phyloP scores from a whole-genome alignment of 176 grass and related monocot species.

The Echinochloa phyllopogon region DNA sequence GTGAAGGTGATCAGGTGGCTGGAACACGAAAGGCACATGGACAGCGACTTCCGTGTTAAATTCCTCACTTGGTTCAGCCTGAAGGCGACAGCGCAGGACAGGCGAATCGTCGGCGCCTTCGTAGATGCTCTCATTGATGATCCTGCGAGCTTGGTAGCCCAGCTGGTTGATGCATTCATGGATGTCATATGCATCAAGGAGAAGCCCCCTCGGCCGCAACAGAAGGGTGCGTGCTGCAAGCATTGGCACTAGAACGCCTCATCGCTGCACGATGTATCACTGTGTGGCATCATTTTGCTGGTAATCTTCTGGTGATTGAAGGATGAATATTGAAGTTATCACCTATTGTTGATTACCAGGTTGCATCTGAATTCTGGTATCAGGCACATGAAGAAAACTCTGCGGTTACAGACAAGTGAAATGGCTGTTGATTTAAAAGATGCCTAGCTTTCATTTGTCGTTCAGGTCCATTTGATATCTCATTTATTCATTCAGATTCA shows the following conservation, averaged over 20 bases:
- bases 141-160: slow-evolving; percentile 71
- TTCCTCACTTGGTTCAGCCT: slow-evolving; percentile 98
- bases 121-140: slow-evolving; percentile 73
- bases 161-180: slow-evolving; percentile 74
- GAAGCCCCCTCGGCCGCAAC: slow-evolving; percentile 42
- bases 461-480: slow-evolving; percentile 18
- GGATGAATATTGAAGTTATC: slow-evolving; percentile 16
- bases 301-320: slow-evolving; percentile 35
- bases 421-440: background rate
- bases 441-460: slow-evolving; percentile 9
- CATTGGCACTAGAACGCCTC: slow-evolving; percentile 58
- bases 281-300: slow-evolving; percentile 23
- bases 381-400: slow-evolving; percentile 6
- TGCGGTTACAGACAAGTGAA: slow-evolving; percentile 17
- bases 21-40: slow-evolving; percentile 76
- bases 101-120: slow-evolving; percentile 72
- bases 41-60: slow-evolving; percentile 75
- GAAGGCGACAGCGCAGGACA: slow-evolving; percentile 84
- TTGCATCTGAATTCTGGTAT: slow-evolving; percentile 16
- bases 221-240: slow-evolving; percentile 55
- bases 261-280: background rate
- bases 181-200: slow-evolving; percentile 75
- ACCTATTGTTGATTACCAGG: slow-evolving; percentile 7
- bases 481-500: slow-evolving; percentile 24
- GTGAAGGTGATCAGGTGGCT: slow-evolving; percentile 94